Percentiles rank a stretch among this genome's conserved stretches.
phyloP scores from a whole-genome alignment of 2,329 filamentous ascomycete genomes.

The Alternaria brassicae region DNA sequence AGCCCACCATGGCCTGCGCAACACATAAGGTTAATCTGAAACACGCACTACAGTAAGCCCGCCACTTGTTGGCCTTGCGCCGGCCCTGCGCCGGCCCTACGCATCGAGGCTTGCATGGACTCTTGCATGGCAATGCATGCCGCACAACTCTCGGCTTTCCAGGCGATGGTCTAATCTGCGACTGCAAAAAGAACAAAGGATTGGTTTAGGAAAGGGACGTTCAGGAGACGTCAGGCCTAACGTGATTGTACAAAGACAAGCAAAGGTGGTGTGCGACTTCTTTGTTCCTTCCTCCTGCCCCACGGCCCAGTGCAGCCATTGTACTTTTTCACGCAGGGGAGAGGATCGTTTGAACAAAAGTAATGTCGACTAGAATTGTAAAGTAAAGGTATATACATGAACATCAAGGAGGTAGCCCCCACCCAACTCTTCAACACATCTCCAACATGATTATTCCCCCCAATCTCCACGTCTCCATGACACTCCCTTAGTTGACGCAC shows the following conservation, averaged over 20 bases:
- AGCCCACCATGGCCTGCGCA: conserved; percentile 11
- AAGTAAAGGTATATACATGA: conserved; percentile 17
- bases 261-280: neutral
- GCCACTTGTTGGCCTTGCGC: conserved; percentile 14
- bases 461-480: neutral
- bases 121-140: neutral
- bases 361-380: conserved; percentile 8
- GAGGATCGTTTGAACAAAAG: neutral
- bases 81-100: conserved; percentile 2
- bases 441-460: neutral
- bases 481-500: conserved; percentile 35
- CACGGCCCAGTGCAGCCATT: neutral
- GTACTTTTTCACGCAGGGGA: neutral
- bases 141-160: neutral
- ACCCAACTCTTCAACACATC: neutral
- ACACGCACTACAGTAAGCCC: conserved; percentile 24
- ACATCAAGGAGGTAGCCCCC: conserved; percentile 3
- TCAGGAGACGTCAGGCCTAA: neutral
- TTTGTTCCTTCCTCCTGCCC: conserved; percentile 1
- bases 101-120: conserved; percentile 6
- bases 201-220: neutral
- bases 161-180: neutral
- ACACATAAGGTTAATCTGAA: conserved; percentile 26
- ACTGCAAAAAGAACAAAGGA: neutral
- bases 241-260: neutral